phyloP scores from a whole-genome alignment of 108 stramenopile species.

The Discostella stelligeroides region DNA sequence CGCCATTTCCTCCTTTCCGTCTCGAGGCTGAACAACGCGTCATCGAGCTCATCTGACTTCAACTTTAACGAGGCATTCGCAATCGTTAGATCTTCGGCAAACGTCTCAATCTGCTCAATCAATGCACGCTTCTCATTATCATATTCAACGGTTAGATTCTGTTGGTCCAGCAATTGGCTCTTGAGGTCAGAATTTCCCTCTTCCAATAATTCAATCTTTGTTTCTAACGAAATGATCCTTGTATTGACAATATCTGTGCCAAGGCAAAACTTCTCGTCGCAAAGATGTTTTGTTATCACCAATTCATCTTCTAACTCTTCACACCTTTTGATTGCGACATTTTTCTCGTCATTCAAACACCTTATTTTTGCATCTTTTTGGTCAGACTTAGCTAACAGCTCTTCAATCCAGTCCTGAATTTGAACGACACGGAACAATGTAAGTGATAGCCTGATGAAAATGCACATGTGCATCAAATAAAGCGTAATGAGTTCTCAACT shows the following conservation, averaged over 20 bases:
- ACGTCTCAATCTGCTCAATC: conserved; percentile 13
- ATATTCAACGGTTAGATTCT: conserved; percentile 3
- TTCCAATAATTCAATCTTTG: conserved; percentile 22
- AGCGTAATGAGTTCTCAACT: not conserved
- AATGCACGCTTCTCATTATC: conserved; percentile 19
- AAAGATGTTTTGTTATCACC: conserved; percentile 2
- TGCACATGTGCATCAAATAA: not conserved
- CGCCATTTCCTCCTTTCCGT: conserved; percentile 8
- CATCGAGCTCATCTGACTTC: conserved; percentile 30
- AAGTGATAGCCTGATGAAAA: not conserved
- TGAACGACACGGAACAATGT: not conserved
- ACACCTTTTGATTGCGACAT: too few species aligned
- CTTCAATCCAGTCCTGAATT: conserved; percentile 45
- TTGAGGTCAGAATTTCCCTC: conserved; percentile 10
- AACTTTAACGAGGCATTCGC: conserved; percentile 15
- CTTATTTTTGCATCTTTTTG: conserved; percentile 27
- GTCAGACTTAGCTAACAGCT: conserved; percentile 43
- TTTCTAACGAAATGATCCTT: conserved; percentile 21
- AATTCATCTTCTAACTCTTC: conserved; percentile 16
- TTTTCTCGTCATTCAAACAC: not conserved
- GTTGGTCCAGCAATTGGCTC: not conserved
- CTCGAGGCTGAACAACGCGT: conserved; percentile 11
- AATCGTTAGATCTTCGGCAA: conserved; percentile 17
- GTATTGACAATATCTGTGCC: conserved; percentile 3
- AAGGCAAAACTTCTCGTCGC: conserved; percentile 5